These are phyloP conservation scores for Astraeus odoratus DNA, from an alignment of 768 basidiomycete genomes.

Conservation along the genomic window DNA sequence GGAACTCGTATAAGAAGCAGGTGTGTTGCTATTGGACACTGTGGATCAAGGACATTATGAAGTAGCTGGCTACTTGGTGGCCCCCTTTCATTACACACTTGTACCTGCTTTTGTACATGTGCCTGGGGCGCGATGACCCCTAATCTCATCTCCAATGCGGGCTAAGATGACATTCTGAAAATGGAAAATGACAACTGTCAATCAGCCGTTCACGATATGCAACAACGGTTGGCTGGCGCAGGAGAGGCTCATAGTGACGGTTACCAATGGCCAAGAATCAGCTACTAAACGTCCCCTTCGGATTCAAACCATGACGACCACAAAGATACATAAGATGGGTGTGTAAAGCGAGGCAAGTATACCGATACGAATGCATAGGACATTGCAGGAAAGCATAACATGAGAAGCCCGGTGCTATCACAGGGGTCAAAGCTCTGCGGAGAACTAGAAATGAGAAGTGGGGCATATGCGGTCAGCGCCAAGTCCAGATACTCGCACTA, in stretches of 20 bases:
- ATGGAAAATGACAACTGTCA: no score
- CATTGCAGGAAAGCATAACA: neutral
- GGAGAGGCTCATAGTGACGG: no score
- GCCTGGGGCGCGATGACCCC: neutral
- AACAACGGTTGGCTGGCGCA: no score
- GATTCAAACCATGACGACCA: neutral
- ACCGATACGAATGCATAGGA: neutral
- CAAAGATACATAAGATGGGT: no score
- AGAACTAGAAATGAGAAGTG: neutral
- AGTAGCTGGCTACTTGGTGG: constrained; percentile 29
- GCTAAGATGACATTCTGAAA: no score
- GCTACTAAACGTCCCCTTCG: no score
- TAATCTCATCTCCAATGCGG: neutral
- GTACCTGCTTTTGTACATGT: neutral
- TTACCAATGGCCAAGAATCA: no score
- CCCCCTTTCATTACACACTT: constrained; percentile 12
- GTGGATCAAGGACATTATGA: constrained; percentile 11
- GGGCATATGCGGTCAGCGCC: neutral
- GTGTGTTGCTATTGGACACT: constrained; percentile 8
- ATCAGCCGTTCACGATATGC: no score
- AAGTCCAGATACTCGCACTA: neutral
- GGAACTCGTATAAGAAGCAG: no score
- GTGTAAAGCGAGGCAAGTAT: no score
- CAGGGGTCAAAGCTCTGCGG: constrained; percentile 7
- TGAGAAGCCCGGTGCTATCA: neutral